Evolutionary conservation across 331 rosid species (phyloP).

Genomic region (Prunus yedoensis): DNA sequence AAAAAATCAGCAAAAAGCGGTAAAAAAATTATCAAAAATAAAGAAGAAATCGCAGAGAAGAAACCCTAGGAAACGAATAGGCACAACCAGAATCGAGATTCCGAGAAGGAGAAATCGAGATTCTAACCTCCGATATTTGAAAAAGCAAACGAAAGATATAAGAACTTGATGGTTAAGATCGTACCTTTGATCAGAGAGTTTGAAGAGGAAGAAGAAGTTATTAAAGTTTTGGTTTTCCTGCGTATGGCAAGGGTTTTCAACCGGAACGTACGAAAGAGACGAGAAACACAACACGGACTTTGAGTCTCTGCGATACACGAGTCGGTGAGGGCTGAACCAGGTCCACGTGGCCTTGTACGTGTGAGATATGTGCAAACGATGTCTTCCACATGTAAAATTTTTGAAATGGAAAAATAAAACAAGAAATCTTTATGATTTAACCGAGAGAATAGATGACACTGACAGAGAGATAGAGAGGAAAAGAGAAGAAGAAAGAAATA

Average conservation of each 20-base stretch:
- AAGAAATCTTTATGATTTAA: no score
- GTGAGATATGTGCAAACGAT: background rate
- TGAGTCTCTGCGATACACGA: background rate
- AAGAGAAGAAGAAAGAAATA: no score
- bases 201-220: background rate
- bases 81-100: background rate
- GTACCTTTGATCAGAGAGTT: constrained; percentile 4
- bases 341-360: constrained; percentile 6
- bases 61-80: background rate
- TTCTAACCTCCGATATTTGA: background rate
- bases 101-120: background rate
- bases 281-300: background rate
- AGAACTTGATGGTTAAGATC: background rate
- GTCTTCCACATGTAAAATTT: no score
- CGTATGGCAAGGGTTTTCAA: no score
- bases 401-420: no score
- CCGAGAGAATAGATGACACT: no score
- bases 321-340: background rate
- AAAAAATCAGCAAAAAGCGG: background rate
- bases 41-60: background rate
- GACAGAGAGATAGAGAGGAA: no score
- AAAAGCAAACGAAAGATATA: background rate
- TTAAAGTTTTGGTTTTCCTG: no score
- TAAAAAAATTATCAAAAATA: background rate
- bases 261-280: background rate